Percentiles rank a stretch among this genome's conserved stretches.
Evolutionary conservation across 2,329 filamentous ascomycete species (phyloP).

Genomic region (Trichoderma asperellum): DNA sequence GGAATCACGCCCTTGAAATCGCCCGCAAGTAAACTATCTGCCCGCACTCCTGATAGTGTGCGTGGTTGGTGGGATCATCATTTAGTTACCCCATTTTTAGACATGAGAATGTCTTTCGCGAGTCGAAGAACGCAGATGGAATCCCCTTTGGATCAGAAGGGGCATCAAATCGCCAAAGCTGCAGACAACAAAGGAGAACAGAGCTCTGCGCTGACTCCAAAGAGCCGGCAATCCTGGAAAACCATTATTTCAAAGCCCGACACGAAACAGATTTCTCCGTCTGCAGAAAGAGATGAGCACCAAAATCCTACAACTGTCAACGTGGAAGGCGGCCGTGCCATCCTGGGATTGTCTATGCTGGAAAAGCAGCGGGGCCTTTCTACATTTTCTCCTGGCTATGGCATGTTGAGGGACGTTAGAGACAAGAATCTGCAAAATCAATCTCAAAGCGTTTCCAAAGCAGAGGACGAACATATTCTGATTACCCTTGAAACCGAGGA

Average conservation of each 20-base stretch:
- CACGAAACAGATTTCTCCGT: neutral
- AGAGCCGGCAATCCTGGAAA: constrained; percentile 29
- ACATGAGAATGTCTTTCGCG: constrained; percentile 50
- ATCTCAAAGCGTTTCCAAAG: neutral
- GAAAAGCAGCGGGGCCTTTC: neutral
- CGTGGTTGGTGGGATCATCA: constrained; percentile 77
- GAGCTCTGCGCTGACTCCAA: constrained; percentile 2
- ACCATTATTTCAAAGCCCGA: neutral
- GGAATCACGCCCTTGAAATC: constrained; percentile 50
- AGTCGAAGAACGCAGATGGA: constrained; percentile 43
- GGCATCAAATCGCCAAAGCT: neutral
- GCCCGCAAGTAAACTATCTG: constrained; percentile 44
- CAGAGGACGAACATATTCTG: constrained; percentile 2
- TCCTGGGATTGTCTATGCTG: constrained; percentile 13
- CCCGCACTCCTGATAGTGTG: constrained; percentile 52
- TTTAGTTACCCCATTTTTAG: constrained; percentile 70
- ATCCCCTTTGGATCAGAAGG: constrained; percentile 37
- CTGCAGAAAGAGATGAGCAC: neutral
- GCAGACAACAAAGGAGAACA: constrained; percentile 7
- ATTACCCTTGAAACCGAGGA: constrained; percentile 25
- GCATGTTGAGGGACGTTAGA: neutral
- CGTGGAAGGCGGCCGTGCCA: neutral
- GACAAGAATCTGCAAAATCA: neutral
- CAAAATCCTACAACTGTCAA: neutral
- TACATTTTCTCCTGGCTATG: neutral